Evolutionary conservation across 257 asterid species (phyloP), one percentile per base, ranked within the genome.

Genomic region (Capsicum pubescens): DNA sequence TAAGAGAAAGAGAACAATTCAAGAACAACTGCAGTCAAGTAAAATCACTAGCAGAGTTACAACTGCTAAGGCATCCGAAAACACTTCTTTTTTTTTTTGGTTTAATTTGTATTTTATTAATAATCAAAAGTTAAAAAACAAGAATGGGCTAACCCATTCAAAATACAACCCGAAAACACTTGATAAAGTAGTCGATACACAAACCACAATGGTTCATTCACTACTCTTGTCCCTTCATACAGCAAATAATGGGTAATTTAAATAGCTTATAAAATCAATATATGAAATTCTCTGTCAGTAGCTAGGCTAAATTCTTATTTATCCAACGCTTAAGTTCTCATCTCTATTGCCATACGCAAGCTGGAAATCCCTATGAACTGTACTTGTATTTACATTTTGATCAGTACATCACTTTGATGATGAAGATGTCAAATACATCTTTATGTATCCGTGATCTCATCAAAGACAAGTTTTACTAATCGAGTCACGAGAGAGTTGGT

Each of bases 381-480:
- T 52, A 17, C 57, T 10, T 17, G 5, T 42, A 71, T 44, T 71
- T 42, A 69, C 77, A 69, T 9, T 71, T 71, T 71, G 57, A 71
- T 44, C 36, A 17, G 54, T 5, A 3, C 36, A 39, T 17, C 44
- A 12, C 16, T 71, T 57, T 0, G 17, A 44, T 6, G n/a, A 71
- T 44, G 44, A 71, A 17, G 0, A 10, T n/a, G 79, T n/a, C 17
- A 3, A 71, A 71, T 70, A 42, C 79, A 71, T n/a, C 79, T 44
- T 15, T 8, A 55, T 36, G 57, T 26, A 39, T 64, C 48, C 4
- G 36, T 68, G 44, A 36, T 60, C 52, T 17, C 87, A 68, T 80
- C 84, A 85, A 46, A 21, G 7, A 80, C 67, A 46, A 85, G 21
- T 26, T 60, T 80, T 63, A 26, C 58, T 8, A 85, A 58, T 69